Evolutionary conservation across 2,329 filamentous ascomycete genomes (phyloP).

Genomic region (Coniochaeta sp.): DNA sequence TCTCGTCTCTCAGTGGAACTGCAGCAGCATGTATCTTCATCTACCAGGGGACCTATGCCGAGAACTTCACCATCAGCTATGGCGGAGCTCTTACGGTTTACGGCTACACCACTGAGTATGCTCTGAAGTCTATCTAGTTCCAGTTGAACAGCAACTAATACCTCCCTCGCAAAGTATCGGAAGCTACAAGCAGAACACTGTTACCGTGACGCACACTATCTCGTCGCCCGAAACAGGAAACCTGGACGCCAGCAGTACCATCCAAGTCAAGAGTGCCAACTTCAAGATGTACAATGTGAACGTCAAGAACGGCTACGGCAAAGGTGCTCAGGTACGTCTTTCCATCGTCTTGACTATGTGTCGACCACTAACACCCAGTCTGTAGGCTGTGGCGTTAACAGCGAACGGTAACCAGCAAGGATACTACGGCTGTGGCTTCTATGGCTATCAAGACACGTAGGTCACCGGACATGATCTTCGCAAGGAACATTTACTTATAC

Average conservation of each 20-base stretch:
- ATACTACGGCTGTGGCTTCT: constrained; percentile 26
- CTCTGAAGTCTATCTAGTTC: too few relatives aligned
- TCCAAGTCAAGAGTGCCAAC: constrained; percentile 19
- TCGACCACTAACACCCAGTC: not conserved
- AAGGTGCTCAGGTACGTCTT: constrained; percentile 24
- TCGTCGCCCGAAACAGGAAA: constrained; percentile 21
- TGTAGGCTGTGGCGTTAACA: constrained; percentile 15
- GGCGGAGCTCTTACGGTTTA: constrained; percentile 21
- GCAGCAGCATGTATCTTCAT: constrained; percentile 24
- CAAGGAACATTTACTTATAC: too few relatives aligned
- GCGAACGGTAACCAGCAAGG: constrained; percentile 22
- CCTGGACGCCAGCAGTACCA: constrained; percentile 22
- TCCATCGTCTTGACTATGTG: too few relatives aligned
- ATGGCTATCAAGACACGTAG: constrained; percentile 25
- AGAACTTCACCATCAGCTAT: constrained; percentile 23
- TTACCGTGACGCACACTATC: constrained; percentile 23
- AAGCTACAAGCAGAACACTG: constrained; percentile 21
- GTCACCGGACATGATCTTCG: not conserved
- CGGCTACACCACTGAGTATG: constrained; percentile 22
- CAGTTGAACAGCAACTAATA: not conserved
- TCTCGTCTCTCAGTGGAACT: constrained; percentile 17
- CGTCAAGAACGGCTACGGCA: constrained; percentile 24
- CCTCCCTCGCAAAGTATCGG: not conserved
- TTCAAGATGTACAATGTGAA: constrained; percentile 28
- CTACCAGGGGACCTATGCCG: constrained; percentile 22